Evolutionary conservation across 2,329 filamentous ascomycete species (phyloP).

Genomic region (Piedraia hortae): DNA sequence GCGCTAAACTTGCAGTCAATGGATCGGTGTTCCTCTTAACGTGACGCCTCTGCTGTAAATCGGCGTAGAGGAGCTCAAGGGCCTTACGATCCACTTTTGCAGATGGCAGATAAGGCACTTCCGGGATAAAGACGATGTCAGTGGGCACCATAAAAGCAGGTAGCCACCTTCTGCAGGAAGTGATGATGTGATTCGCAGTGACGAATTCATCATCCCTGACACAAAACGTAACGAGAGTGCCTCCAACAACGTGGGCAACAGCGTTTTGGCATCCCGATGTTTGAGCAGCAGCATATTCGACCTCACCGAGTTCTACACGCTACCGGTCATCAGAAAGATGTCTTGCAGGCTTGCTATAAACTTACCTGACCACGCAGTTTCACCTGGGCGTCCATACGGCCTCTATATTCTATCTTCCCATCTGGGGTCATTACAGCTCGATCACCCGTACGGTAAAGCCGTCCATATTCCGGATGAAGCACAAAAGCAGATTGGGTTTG

Average conservation of each 20-base stretch:
- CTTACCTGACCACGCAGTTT: conserved; percentile 67
- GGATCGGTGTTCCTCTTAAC: neutral
- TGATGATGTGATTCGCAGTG: conserved; percentile 20
- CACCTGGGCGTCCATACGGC: conserved; percentile 59
- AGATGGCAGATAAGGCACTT: conserved; percentile 50
- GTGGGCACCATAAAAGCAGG: conserved; percentile 61
- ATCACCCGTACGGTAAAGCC: conserved; percentile 63
- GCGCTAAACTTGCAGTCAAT: neutral
- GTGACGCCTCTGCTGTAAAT: conserved; percentile 2
- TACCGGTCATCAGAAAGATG: conserved; percentile 17
- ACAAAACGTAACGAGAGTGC: conserved; percentile 49
- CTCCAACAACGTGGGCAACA: conserved; percentile 37
- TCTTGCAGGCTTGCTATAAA: conserved; percentile 26
- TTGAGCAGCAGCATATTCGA: conserved; percentile 41
- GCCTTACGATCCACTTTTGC: conserved; percentile 54
- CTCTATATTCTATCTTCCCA: conserved; percentile 56
- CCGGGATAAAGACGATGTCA: conserved; percentile 34
- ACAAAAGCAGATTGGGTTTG: conserved; percentile 50
- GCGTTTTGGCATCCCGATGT: conserved; percentile 34
- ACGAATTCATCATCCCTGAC: conserved; percentile 18
- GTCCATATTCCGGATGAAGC: conserved; percentile 32
- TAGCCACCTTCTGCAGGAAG: conserved; percentile 44
- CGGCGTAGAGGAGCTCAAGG: conserved; percentile 28
- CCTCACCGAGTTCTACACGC: conserved; percentile 29
- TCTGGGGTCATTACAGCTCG: conserved; percentile 40